Evolutionary conservation across 371 early-diverging fungal genomes (phyloP).

Genomic region (Mortierella sp.): DNA sequence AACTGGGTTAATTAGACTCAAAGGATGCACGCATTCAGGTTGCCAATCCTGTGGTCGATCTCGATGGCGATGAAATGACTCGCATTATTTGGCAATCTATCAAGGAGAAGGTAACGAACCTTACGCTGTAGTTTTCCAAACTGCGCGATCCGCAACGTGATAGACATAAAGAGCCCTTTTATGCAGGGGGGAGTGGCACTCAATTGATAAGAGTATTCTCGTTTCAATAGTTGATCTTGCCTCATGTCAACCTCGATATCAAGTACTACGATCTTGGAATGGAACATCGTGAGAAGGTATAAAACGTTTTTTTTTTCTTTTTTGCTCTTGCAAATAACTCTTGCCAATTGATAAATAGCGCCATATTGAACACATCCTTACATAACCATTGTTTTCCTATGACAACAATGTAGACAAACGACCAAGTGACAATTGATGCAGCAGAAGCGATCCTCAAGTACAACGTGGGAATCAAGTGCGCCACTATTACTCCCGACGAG

Average conservation of each 20-base stretch:
- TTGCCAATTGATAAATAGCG: neutral
- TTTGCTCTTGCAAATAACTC: neutral
- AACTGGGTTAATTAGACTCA: conserved; percentile 42
- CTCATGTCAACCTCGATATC: conserved; percentile 92
- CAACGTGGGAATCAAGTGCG: conserved; percentile 99
- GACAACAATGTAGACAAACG: conserved; percentile 81
- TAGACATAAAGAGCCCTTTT: no score
- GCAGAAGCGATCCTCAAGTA: conserved; percentile 97
- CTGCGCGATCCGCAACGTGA: no score
- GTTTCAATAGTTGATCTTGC: conserved; percentile 80
- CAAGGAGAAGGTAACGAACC: conserved; percentile 79
- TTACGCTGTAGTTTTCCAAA: no score
- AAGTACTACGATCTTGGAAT: conserved; percentile 97
- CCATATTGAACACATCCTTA: neutral
- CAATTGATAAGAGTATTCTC: neutral
- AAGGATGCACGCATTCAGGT: conserved; percentile 75
- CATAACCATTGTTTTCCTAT: neutral
- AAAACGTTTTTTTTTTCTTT: neutral
- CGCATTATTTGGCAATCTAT: conserved; percentile 96
- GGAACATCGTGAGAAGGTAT: conserved; percentile 88
- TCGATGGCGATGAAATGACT: conserved; percentile 99
- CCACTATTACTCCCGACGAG: conserved; percentile 99
- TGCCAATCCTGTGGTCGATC: conserved; percentile 87
- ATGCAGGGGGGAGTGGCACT: neutral
- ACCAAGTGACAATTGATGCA: conserved; percentile 96